A percentile compares a stretch with the other conserved stretches of the same genome.
These are phyloP conservation scores for Kluyveromyces nonfermentans DNA, from an alignment of 805 yeast species.

Conservation along the genomic window DNA sequence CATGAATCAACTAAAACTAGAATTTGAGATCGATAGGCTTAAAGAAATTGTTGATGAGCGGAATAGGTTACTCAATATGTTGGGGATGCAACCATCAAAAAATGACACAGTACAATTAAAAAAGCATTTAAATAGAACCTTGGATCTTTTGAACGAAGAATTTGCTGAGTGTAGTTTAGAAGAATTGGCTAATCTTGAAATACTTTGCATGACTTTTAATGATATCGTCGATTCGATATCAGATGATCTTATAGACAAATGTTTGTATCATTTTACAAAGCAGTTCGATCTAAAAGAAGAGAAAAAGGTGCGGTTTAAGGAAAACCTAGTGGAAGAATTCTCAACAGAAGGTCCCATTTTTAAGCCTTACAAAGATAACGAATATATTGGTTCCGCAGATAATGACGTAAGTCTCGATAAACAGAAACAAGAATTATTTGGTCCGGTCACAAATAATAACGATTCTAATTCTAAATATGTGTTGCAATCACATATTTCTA, in stretches of 20 bases:
- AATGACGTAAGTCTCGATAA: background rate
- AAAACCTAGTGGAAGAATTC: constrained; percentile 10
- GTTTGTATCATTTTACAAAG: constrained; percentile 9
- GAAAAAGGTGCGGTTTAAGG: constrained; percentile 20
- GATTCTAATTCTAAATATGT: background rate
- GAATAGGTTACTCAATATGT: constrained; percentile 12
- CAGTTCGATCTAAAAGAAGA: constrained; percentile 1
- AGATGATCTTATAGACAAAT: constrained; percentile 9
- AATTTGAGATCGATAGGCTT: constrained; percentile 22
- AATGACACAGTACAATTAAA: constrained; percentile 19
- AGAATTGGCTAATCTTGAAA: constrained; percentile 4
- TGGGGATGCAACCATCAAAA: constrained; percentile 18
- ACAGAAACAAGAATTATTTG: constrained; percentile 2
- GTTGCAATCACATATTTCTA: constrained; percentile 16
- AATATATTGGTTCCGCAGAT: background rate
- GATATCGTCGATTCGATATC: constrained; percentile 10
- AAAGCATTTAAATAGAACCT: constrained; percentile 13
- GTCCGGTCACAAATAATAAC: background rate
- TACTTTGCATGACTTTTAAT: constrained; percentile 9
- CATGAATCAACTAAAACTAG: constrained; percentile 12
- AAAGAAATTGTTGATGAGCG: constrained; percentile 24
- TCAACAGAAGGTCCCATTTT: constrained; percentile 8
- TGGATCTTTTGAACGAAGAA: constrained; percentile 11
- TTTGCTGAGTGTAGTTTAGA: background rate
- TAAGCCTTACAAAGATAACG: constrained; percentile 20